Percentiles rank a stretch among this genome's conserved stretches.
These are phyloP conservation scores for Grigorovia transvaalensis DNA, from an alignment of 805 yeast genomes.

Conservation along the genomic window DNA sequence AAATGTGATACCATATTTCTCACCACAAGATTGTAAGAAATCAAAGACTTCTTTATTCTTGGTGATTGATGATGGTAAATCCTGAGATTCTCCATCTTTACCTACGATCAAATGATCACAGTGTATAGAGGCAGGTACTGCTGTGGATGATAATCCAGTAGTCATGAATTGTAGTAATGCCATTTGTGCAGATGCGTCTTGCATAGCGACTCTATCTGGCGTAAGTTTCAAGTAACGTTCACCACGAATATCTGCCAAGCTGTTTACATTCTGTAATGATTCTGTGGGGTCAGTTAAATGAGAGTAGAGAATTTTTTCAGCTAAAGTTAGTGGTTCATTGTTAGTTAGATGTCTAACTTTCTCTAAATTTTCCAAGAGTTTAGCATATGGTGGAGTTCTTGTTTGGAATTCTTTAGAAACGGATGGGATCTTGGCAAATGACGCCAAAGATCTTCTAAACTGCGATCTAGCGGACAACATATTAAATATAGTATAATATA, in stretches of 20 bases:
- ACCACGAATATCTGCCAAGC: constrained; percentile 60
- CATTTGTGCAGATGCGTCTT: constrained; percentile 99
- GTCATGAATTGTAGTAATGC: constrained; percentile 98
- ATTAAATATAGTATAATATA: background rate
- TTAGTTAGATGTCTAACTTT: constrained; percentile 55
- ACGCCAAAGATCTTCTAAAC: constrained; percentile 19
- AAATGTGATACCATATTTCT: constrained; percentile 91
- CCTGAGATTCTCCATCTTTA: constrained; percentile 80
- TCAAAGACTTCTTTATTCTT: constrained; percentile 93
- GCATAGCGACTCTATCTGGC: constrained; percentile 99
- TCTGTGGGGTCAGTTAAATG: constrained; percentile 87
- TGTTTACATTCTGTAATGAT: constrained; percentile 43
- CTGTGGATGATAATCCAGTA: constrained; percentile 77
- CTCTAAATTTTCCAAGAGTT: constrained; percentile 52
- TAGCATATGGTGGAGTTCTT: constrained; percentile 82
- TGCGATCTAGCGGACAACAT: constrained; percentile 19
- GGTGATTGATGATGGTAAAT: constrained; percentile 68
- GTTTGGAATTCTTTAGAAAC: constrained; percentile 54
- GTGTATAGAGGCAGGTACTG: constrained; percentile 92
- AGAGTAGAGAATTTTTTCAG: constrained; percentile 89
- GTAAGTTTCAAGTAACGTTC: constrained; percentile 79
- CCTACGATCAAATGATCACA: constrained; percentile 98
- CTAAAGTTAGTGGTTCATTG: constrained; percentile 74
- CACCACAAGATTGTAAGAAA: constrained; percentile 85
- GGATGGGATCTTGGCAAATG: constrained; percentile 14